A percentile compares a stretch with the other conserved stretches of the same genome.
Evolutionary conservation across 768 basidiomycete genomes (phyloP).

Genomic region (Suillus cothurnatus): DNA sequence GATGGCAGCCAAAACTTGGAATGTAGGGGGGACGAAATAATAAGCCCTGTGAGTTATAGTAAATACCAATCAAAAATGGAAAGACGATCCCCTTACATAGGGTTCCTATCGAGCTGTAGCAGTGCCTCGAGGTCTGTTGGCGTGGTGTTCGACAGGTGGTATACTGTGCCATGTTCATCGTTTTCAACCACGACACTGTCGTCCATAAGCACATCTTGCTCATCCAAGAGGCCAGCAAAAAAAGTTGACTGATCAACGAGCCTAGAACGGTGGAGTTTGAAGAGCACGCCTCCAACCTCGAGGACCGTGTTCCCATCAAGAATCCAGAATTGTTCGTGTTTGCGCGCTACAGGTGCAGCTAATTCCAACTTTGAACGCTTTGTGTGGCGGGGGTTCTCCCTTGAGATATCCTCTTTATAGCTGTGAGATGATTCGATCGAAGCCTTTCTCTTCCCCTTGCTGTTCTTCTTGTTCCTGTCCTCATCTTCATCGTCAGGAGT

Average conservation of each 20-base stretch:
- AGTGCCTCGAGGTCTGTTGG: slow-evolving; percentile 8
- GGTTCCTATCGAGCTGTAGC: slow-evolving; percentile 8
- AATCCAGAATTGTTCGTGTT: slow-evolving; percentile 33
- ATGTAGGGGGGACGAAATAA: not conserved
- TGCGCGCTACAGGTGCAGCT: not conserved
- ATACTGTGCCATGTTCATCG: slow-evolving; percentile 1
- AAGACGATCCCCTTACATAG: not conserved
- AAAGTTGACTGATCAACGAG: slow-evolving; percentile 34
- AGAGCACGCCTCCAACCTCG: slow-evolving; percentile 35
- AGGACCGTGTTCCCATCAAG: slow-evolving; percentile 39
- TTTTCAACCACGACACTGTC: slow-evolving; percentile 9
- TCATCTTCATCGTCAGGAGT: not conserved
- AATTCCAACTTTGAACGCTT: slow-evolving; percentile 1
- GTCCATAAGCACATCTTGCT: slow-evolving; percentile 18
- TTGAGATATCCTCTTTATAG: not conserved
- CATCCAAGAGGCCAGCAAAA: slow-evolving; percentile 31
- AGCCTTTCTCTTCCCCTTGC: slow-evolving; percentile 7
- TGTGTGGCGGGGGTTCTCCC: not conserved
- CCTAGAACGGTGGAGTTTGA: slow-evolving; percentile 39
- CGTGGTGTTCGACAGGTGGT: slow-evolving; percentile 4
- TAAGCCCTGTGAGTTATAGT: not conserved
- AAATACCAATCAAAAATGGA: no score
- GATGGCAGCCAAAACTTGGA: slow-evolving; percentile 29
- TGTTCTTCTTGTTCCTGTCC: not conserved
- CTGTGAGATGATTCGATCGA: not conserved